phyloP scores from a whole-genome alignment of 495 filamentous ascomycete genomes.

The Hypoxylon lenormandii region DNA sequence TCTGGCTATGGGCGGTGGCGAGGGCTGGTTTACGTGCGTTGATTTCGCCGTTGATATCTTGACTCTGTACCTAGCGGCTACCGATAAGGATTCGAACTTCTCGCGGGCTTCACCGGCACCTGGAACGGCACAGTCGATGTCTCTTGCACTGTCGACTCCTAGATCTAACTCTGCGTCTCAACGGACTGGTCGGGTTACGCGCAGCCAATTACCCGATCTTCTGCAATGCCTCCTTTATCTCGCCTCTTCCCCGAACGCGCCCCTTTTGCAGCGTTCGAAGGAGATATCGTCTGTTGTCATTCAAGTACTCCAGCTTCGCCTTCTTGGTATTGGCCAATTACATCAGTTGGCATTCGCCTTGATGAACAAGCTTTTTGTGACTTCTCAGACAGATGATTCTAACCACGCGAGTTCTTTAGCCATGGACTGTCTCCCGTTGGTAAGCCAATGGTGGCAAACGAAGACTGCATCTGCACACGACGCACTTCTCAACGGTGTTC shows the following conservation, averaged over 20 bases:
- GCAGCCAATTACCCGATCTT: conserved; percentile 62
- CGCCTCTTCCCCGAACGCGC: conserved; percentile 75
- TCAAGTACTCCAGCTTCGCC: conserved; percentile 71
- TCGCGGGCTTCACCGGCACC: conserved; percentile 59
- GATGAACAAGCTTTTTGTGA: conserved; percentile 76
- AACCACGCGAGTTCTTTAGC: conserved; percentile 69
- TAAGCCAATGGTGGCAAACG: conserved; percentile 77
- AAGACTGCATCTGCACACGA: conserved; percentile 74
- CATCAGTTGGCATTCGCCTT: conserved; percentile 78
- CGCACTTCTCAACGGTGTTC: conserved; percentile 71
- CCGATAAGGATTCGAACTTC: conserved; percentile 51
- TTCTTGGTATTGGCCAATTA: conserved; percentile 67
- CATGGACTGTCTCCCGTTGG: conserved; percentile 73
- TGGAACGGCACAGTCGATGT: conserved; percentile 41
- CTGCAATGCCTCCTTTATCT: conserved; percentile 74
- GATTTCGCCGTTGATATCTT: conserved; percentile 74
- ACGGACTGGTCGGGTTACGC: conserved; percentile 28
- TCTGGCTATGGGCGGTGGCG: conserved; percentile 61
- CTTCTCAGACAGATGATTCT: conserved; percentile 74
- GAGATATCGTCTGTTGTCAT: conserved; percentile 69
- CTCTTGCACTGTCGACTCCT: conserved; percentile 47
- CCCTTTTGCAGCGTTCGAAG: conserved; percentile 69
- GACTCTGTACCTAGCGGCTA: conserved; percentile 56
- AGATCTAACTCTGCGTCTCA: conserved; percentile 48
- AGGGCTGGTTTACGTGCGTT: conserved; percentile 75